These are phyloP conservation scores for Rosa chinensis DNA, from an alignment of 306 rosid species.

Conservation along the genomic window DNA sequence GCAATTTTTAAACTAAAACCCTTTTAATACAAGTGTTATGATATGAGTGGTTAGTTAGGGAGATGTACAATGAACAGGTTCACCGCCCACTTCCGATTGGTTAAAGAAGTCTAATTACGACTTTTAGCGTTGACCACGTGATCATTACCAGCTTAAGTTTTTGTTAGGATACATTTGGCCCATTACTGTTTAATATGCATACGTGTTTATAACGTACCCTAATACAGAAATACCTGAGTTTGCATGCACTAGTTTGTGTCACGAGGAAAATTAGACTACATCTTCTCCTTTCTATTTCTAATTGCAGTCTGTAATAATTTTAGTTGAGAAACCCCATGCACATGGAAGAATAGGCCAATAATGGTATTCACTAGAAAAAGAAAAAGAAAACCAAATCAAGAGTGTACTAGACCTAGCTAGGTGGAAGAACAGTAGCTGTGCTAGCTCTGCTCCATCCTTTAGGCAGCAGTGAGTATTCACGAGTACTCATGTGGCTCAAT, in stretches of 20 bases:
- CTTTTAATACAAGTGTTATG: no score
- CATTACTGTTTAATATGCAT: no score
- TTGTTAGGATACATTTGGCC: no score
- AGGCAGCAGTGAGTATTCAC: background rate
- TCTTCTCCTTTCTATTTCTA: background rate
- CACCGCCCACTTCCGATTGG: no score
- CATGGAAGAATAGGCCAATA: slow-evolving; percentile 6
- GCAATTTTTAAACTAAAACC: no score
- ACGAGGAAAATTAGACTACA: background rate
- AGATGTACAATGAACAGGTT: no score
- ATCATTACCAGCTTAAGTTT: no score
- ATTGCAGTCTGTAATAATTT: background rate
- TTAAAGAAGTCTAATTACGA: no score
- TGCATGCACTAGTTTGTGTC: background rate
- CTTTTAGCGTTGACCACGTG: no score
- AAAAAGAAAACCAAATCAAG: background rate
- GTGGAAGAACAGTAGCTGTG: background rate
- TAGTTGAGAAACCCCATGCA: background rate
- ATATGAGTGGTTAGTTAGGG: no score
- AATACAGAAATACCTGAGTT: background rate
- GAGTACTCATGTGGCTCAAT: background rate
- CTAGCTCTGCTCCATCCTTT: background rate
- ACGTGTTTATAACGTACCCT: background rate
- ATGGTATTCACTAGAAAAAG: background rate
- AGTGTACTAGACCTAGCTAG: background rate